Conservation (phyloP, 768 basidiomycete species). For the Ramaria sp. region DNA sequence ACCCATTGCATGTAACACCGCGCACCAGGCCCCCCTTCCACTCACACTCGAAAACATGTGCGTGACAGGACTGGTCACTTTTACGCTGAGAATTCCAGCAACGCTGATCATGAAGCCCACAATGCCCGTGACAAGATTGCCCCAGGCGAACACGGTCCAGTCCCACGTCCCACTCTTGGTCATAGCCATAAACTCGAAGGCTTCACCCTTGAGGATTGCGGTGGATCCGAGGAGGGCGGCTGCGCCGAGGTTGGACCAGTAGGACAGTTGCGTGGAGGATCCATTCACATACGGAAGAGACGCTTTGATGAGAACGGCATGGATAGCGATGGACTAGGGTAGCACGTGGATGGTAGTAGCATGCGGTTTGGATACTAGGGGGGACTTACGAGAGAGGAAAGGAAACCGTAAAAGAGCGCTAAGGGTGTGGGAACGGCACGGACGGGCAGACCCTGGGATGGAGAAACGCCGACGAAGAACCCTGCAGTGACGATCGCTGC, state of each 20-base stretch:
- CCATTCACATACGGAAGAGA: conserved; percentile 26
- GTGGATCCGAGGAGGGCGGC: conserved; percentile 26
- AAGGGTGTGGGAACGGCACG: conserved; percentile 13
- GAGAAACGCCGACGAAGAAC: conserved; percentile 26
- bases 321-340: conserved; percentile 31
- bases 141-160: conserved; percentile 13
- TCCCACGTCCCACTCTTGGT: conserved; percentile 15
- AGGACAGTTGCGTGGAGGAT: conserved; percentile 29
- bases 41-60: conserved; percentile 30
- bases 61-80: conserved; percentile 35
- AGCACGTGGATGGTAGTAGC: neutral
- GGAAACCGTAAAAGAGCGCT: conserved; percentile 29
- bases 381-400: conserved; percentile 24
- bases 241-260: conserved; percentile 29
- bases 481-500: conserved; percentile 27
- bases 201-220: conserved; percentile 28
- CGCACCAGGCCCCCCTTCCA: too few species aligned
- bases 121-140: conserved; percentile 22
- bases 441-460: conserved; percentile 16
- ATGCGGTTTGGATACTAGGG: neutral
- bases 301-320: conserved; percentile 34
- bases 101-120: conserved; percentile 35
- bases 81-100: conserved; percentile 33
- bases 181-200: conserved; percentile 3
- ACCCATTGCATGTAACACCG: too few species aligned